Percentiles rank a stretch among this genome's conserved stretches.
These are phyloP conservation scores for Nannochloropsis salina DNA, from an alignment of 108 stramenopile genomes.

Conservation along the genomic window DNA sequence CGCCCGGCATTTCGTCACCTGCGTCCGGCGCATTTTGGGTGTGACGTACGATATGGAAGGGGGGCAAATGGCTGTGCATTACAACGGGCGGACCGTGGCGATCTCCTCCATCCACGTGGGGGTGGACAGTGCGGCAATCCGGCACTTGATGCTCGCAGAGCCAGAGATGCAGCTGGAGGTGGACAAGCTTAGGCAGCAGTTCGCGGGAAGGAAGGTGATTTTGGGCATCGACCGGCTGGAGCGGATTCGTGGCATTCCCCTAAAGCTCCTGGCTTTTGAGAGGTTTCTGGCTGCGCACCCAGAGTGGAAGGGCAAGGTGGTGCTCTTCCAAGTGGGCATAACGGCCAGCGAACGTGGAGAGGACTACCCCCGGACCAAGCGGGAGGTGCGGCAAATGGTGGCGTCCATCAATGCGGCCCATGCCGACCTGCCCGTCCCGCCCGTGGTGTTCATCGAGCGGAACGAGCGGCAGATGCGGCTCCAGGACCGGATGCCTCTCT, in stretches of 20 bases:
- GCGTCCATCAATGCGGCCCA: conserved; percentile 24
- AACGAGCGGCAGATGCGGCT: conserved; percentile 44
- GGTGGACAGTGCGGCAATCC: conserved; percentile 58
- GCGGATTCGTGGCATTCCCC: conserved; percentile 68
- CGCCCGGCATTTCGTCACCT: conserved; percentile 62
- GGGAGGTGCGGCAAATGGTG: conserved; percentile 22
- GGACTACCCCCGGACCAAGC: conserved; percentile 45
- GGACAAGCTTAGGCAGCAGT: conserved; percentile 28
- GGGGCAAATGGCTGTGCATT: conserved; percentile 59
- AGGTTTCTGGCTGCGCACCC: conserved; percentile 45
- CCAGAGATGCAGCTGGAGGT: conserved; percentile 6
- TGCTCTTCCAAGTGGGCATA: conserved; percentile 35
- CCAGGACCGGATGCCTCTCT: conserved; percentile 42
- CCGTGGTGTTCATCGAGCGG: conserved; percentile 41
- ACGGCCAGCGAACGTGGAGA: conserved; percentile 48
- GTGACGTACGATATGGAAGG: conserved; percentile 71
- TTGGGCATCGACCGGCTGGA: conserved; percentile 88
- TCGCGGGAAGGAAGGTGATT: conserved; percentile 56
- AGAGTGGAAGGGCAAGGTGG: conserved; percentile 28
- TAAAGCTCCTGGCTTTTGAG: conserved; percentile 63
- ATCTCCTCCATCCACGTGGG: conserved; percentile 94
- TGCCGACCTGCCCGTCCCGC: background rate
- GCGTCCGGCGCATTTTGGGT: conserved; percentile 59
- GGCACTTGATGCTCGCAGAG: conserved; percentile 31
- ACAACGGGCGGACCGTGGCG: conserved; percentile 83